Conservation (phyloP, 2,329 filamentous ascomycete genomes). For the Trichoderma sp. region DNA sequence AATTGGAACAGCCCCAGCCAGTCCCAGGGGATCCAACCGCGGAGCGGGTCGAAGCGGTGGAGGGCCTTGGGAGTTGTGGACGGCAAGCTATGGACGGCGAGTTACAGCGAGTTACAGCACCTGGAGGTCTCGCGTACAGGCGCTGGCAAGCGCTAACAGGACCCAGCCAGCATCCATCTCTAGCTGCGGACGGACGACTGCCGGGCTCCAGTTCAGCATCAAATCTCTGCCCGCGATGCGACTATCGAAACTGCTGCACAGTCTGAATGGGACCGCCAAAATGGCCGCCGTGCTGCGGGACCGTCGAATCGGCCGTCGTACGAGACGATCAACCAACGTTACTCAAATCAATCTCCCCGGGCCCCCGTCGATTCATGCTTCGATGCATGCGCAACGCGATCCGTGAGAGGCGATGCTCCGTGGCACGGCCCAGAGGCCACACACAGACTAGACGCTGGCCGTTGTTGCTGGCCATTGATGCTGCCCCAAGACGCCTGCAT, state of each 20-base stretch:
- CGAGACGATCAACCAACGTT: conserved; percentile 14
- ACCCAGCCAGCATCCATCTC: background rate
- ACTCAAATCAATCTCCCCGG: background rate
- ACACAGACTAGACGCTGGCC: background rate
- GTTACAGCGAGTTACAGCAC: background rate
- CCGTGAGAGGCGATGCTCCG: background rate
- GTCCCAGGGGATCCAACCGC: background rate
- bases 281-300: background rate
- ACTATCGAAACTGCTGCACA: too few relatives aligned
- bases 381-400: background rate
- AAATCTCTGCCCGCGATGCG: background rate
- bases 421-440: background rate
- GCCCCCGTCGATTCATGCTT: conserved; percentile 5
- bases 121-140: background rate
- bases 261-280: background rate
- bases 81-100: background rate
- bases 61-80: background rate
- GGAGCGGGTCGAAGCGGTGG: conserved; percentile 6
- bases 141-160: background rate
- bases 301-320: background rate
- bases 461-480: background rate
- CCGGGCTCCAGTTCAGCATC: background rate
- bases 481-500: background rate
- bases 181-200: conserved; percentile 3
- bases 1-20: background rate